Evolutionary conservation across 495 filamentous ascomycete species (phyloP).

Genomic region (Aspergillus funiculosus): DNA sequence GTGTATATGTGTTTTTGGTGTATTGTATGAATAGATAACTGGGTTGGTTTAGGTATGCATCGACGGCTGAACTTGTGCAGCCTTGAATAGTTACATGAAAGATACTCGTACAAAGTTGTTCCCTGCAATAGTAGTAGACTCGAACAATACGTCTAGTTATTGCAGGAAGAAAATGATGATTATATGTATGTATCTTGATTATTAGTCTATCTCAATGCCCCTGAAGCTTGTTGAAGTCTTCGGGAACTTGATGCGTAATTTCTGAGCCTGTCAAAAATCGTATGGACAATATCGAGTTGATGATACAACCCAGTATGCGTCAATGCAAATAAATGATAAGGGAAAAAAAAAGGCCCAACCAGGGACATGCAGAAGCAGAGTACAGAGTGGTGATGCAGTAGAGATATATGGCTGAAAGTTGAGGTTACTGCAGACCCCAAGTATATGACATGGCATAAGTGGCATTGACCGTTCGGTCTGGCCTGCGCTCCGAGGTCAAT

Average conservation of each 20-base stretch:
- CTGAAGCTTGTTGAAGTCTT: slow-evolving; percentile 8
- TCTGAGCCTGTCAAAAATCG: slow-evolving; percentile 17
- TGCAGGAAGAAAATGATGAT: neutral
- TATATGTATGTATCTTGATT: slow-evolving; percentile 1
- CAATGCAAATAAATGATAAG: slow-evolving; percentile 7
- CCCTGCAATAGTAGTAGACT: no score
- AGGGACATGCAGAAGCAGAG: slow-evolving; percentile 14
- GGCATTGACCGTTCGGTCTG: neutral
- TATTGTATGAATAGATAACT: no score
- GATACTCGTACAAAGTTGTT: no score
- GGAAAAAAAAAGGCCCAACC: slow-evolving; percentile 1
- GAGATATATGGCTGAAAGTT: slow-evolving; percentile 7
- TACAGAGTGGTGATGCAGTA: slow-evolving; percentile 10
- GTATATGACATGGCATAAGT: slow-evolving; percentile 1
- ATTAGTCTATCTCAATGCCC: slow-evolving; percentile 11
- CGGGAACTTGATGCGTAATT: slow-evolving; percentile 1
- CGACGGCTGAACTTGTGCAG: no score
- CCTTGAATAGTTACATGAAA: no score
- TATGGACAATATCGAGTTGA: slow-evolving; percentile 17
- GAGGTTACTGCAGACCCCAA: slow-evolving; percentile 11
- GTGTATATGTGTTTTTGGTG: no score
- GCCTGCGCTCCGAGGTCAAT: slow-evolving; percentile 3
- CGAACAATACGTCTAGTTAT: no score
- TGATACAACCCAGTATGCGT: slow-evolving; percentile 12
- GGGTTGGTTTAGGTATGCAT: no score